phyloP scores from a whole-genome alignment of 2,329 filamentous ascomycete genomes.

The Aspergillus quadrilineatus region DNA sequence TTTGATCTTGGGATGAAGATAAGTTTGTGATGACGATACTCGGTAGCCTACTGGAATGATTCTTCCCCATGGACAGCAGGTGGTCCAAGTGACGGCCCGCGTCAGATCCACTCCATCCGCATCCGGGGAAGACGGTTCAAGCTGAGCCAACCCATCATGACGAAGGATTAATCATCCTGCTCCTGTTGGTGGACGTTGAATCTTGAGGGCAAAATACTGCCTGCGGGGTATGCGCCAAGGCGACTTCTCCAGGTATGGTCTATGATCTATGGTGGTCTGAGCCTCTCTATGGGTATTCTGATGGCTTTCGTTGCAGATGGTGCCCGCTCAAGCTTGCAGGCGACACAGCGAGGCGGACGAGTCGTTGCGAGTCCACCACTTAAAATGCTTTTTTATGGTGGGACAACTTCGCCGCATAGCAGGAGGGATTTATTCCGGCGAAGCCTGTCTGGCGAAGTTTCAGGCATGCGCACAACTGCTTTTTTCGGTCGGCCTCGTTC shows the following conservation, averaged over 20 bases:
- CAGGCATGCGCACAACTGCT: background rate
- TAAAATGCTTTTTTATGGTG: background rate
- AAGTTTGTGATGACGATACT: background rate
- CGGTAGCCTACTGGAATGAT: constrained; percentile 1
- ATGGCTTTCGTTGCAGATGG: background rate
- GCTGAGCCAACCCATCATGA: background rate
- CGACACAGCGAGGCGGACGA: background rate
- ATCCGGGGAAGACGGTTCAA: constrained; percentile 6
- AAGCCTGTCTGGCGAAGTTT: background rate
- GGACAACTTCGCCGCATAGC: background rate
- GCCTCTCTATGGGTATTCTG: background rate
- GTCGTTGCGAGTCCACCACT: background rate
- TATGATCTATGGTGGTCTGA: background rate
- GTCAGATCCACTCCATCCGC: constrained; percentile 11
- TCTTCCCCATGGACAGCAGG: constrained; percentile 6
- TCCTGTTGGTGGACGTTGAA: background rate
- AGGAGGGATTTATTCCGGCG: background rate
- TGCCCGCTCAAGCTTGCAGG: background rate
- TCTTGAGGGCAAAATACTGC: background rate
- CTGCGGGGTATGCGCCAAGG: constrained; percentile 8
- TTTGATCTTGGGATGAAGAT: background rate
- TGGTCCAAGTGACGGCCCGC: constrained; percentile 8
- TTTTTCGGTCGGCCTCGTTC: background rate
- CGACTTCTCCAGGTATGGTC: background rate
- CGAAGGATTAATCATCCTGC: background rate